Evolutionary conservation across 495 filamentous ascomycete genomes (phyloP), one percentile per base, ranked within the genome.

Genomic region (Achaetomiella virescens): DNA sequence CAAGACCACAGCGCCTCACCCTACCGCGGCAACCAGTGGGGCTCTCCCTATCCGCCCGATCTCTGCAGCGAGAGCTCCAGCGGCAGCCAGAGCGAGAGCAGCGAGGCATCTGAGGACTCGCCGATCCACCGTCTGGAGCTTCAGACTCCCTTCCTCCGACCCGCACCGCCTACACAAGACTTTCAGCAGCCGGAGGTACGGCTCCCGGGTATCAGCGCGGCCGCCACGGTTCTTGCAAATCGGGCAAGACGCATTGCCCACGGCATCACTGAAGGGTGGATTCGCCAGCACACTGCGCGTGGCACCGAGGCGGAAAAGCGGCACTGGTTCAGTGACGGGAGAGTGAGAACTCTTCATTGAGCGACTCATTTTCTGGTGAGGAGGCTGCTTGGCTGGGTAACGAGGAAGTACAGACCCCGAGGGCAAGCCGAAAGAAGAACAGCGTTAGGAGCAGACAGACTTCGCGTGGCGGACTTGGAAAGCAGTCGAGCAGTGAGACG

Each of bases 251-350:
- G 76, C 29, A 64, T 78, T 59, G 68, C 79, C 36, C 70, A 80
- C 64, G 84, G 86, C 41, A 83, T 88, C 51, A 89, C 85, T 1
- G 81, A 88, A 63, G 85, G 87, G 73, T 90, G 86, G 86, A 86
- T 90, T 56, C 82, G 86, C 37, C 84, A 86, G 59, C 86, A 88
- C 59, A 82, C 86, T 7, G 78, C 81, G 10, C 77, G 79, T 58
- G 81, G 82, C 59, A 74, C 73, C 40, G 70, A 78, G 38, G 79
- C 80, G 49, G 86, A 89, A 66, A 77, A 79, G 49, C 79, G 78
- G 37, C 82, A 86, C 66, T 90, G 86, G 86, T 69, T 87, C 41
- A 90, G 85, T 62, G 86, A 90, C 84, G 84, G 81, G 79, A 79
- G 60, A 81, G 75, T 69, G 80, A 80, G 74, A 72, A 72, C 78